These are phyloP conservation scores for Tulasnella sp. DNA, from an alignment of 768 basidiomycete species.

Conservation along the genomic window DNA sequence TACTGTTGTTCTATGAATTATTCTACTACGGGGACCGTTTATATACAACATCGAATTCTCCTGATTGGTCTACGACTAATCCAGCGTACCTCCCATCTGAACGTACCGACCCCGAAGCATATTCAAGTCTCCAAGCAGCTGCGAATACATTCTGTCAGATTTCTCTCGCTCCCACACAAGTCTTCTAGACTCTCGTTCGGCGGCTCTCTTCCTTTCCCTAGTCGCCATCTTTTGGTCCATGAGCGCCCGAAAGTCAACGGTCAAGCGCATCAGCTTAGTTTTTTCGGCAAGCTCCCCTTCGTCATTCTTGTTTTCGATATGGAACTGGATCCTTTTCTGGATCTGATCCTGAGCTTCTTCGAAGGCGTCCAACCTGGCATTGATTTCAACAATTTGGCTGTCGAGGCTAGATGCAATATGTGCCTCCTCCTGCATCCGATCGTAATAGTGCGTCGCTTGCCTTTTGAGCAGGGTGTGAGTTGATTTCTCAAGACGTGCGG, in stretches of 20 bases:
- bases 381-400: not conserved
- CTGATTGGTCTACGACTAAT: not conserved
- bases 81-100: not conserved
- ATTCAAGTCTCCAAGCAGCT: not conserved
- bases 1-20: not conserved
- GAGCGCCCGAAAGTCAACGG: not conserved
- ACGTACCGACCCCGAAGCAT: not conserved
- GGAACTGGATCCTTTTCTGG: not conserved
- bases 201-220: not conserved
- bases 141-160: not conserved
- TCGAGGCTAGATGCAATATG: not conserved
- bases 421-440: not conserved
- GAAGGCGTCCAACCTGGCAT: not conserved
- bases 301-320: not conserved
- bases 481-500: not conserved
- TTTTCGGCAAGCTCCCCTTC: not conserved
- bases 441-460: not conserved
- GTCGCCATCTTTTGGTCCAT: not conserved
- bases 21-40: not conserved
- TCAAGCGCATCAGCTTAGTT: not conserved
- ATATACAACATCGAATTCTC: not conserved
- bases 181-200: not conserved
- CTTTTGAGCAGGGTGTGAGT: not conserved
- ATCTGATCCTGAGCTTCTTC: not conserved
- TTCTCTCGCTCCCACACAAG: not conserved